phyloP scores from a whole-genome alignment of 192 early-diverging fungal genomes.

The Diversispora epigaea region DNA sequence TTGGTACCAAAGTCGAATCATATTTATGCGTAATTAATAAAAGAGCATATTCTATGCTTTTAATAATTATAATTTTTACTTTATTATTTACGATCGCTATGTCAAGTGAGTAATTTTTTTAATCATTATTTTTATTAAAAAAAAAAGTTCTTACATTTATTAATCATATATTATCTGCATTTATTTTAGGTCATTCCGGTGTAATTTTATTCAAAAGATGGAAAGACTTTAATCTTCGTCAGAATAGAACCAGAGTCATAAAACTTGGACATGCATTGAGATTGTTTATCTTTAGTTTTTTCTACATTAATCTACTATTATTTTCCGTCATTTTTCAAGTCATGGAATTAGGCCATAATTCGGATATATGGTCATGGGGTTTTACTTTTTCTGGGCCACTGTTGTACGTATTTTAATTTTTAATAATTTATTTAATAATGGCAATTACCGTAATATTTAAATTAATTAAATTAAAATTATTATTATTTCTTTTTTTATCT shows the following conservation, averaged over 20 bases:
- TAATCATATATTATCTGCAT: background rate
- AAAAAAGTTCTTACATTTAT: background rate
- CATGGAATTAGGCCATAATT: background rate
- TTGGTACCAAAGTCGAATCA: background rate
- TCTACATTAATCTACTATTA: background rate
- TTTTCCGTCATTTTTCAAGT: background rate
- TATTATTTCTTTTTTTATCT: background rate
- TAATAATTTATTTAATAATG: background rate
- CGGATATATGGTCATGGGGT: too few species aligned
- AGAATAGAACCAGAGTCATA: conserved; percentile 14
- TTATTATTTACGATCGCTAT: background rate
- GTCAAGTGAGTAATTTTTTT: background rate
- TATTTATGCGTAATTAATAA: background rate
- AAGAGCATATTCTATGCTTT: background rate
- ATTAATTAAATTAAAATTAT: too few species aligned
- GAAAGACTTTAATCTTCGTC: background rate
- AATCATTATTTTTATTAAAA: background rate
- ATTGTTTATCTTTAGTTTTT: background rate
- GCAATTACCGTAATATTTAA: too few species aligned
- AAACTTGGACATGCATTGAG: conserved; percentile 2
- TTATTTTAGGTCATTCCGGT: background rate
- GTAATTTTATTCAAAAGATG: background rate
- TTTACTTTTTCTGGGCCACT: background rate
- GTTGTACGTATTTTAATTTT: background rate
- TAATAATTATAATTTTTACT: background rate